Conservation (phyloP, 1,284 basidiomycete genomes). For the Austropuccinia psidii region DNA sequence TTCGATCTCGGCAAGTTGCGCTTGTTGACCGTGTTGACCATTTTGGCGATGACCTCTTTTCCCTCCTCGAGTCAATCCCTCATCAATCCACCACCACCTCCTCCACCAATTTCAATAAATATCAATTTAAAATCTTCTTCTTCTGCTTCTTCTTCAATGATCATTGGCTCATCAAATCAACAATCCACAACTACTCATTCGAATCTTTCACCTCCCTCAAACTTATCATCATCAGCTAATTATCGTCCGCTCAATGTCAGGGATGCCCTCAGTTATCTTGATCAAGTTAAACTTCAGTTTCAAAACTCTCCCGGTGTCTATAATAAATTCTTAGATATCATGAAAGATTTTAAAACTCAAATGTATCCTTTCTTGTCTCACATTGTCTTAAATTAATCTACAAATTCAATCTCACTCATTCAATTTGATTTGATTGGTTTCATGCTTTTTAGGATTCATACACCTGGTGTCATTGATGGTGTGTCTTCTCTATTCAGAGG, state of each 20-base stretch:
- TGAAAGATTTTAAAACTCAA: conserved; percentile 98
- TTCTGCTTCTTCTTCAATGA: too few relatives aligned
- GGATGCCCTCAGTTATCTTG: conserved; percentile 92
- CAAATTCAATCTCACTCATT: conserved; percentile 33
- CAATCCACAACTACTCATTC: too few relatives aligned
- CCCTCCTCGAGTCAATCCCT: too few relatives aligned
- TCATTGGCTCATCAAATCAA: too few relatives aligned
- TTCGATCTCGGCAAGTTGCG: too few relatives aligned
- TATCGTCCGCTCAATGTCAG: conserved; percentile 52
- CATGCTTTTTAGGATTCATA: conserved; percentile 69
- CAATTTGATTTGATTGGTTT: conserved; percentile 10
- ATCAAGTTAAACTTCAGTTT: conserved; percentile 69
- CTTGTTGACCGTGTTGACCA: too few relatives aligned
- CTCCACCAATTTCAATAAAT: too few relatives aligned
- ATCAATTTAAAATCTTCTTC: too few relatives aligned
- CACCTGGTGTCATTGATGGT: conserved; percentile 94
- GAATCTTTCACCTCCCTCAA: too few relatives aligned
- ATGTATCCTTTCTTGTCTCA: conserved; percentile 57
- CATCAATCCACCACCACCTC: too few relatives aligned
- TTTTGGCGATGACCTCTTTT: too few relatives aligned
- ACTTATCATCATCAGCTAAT: too few relatives aligned
- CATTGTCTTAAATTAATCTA: conserved; percentile 35
- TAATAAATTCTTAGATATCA: conserved; percentile 93
- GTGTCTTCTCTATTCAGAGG: conserved; percentile 92
- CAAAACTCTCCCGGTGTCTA: conserved; percentile 20